Conservation (phyloP, 768 basidiomycete species). For the Boletus rubroflammeus region DNA sequence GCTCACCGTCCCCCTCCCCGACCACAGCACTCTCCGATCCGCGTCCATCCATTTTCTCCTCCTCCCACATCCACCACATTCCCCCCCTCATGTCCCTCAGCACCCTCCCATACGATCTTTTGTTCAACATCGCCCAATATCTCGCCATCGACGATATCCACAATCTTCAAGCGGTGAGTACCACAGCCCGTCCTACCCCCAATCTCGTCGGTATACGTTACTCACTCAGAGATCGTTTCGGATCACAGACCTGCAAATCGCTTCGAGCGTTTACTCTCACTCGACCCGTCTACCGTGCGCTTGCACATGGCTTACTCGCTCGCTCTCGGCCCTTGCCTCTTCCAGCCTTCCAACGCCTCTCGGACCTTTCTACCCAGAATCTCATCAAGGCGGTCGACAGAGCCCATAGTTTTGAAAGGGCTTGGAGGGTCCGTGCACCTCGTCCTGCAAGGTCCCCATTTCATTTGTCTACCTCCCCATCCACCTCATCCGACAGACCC, state of each 20-base stretch:
- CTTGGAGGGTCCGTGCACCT: conserved; percentile 60
- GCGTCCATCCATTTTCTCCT: not conserved
- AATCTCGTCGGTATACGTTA: not conserved
- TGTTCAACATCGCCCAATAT: conserved; percentile 63
- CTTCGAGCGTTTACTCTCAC: conserved; percentile 60
- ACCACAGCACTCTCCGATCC: conserved; percentile 2
- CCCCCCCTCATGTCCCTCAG: conserved; percentile 30
- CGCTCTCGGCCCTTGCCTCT: conserved; percentile 68
- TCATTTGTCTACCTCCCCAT: conserved; percentile 20
- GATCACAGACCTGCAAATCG: conserved; percentile 55
- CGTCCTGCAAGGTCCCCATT: conserved; percentile 41
- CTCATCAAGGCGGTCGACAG: conserved; percentile 63
- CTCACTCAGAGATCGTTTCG: not conserved
- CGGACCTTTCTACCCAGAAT: conserved; percentile 59
- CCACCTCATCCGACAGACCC: conserved; percentile 24
- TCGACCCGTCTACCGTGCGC: conserved; percentile 63
- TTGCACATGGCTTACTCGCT: conserved; percentile 58
- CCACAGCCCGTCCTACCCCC: not conserved
- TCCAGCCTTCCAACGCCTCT: conserved; percentile 63
- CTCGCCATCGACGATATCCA: conserved; percentile 60
- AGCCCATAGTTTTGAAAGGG: conserved; percentile 56
- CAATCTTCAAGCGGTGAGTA: conserved; percentile 57
- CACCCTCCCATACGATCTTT: conserved; percentile 63
- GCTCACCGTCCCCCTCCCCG: conserved; percentile 8
- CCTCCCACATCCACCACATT: not conserved